Evolutionary conservation across 2,329 filamentous ascomycete genomes (phyloP), one percentile per base, ranked within the genome.

Genomic region (Penicillium sp.): DNA sequence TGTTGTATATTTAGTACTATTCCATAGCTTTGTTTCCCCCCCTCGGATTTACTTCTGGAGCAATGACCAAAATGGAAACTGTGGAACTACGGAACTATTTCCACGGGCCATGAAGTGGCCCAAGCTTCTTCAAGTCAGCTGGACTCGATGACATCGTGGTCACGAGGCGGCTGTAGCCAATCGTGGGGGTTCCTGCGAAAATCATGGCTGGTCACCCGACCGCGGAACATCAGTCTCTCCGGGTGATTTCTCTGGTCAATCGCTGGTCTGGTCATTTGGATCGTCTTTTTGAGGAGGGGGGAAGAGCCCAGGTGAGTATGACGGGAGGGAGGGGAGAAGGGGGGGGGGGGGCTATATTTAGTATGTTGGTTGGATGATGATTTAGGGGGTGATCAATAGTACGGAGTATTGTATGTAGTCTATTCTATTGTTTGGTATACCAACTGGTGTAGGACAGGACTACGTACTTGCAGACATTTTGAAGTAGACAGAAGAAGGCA

Each of bases 131-230:
- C 37, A 50, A 62, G 68, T 70, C 68, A 70, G 66, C 66, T 70
- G 68, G 65, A 67, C 65, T 64, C 63, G 60, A 68, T 67, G 65
- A 65, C 63, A 66, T 67, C 63, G 51, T 58, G 61, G 64, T 69
- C 67, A 68, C 67, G 67, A 69, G 68, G 62, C 49, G 54, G 35
- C 4, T 28, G 10, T 28, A 59, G 53, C 72, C 72, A 76, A 76
- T 75, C n/a, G 70, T 13, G 50, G 28, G 17, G 51, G 60, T 68
- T 70, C 68, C 64, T 68, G 73, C 65, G 70, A 74, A 78, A 78
- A 76, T 72, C 69, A 70, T 70, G 65, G 70, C 65, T 73, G 76
- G 76, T 78, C 76, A 78, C 73, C 75, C 75, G 76, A 78, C 75
- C 50, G 49, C 64, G 64, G 64, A 65, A 62, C 56, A 64, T 59